Evolutionary conservation across 2,329 filamentous ascomycete species (phyloP), one percentile per base, ranked within the genome.

Genomic region (Ophiostoma triangulosporum): DNA sequence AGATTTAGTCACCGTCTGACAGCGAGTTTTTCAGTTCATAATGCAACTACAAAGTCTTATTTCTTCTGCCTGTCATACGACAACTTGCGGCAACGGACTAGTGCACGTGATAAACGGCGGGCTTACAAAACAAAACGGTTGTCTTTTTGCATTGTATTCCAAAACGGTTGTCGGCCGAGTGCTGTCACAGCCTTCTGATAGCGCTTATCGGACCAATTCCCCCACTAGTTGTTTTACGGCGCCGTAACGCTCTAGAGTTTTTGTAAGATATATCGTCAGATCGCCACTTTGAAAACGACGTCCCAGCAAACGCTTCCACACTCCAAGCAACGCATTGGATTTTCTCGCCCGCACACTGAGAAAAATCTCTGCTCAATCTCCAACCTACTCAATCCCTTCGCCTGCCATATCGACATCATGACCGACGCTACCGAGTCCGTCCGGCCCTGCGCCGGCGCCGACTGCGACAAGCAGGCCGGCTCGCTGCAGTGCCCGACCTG

Each of bases 401-500:
- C 1, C 6, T 29, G 14, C 40, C 24, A 45, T 11, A 12, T 53
- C 62, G 68, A 62, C 64, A 75, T 77, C 64, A 75, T 78, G 70
- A 63, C 72, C 48, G 65, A 70, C 50, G 75, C 77, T 66, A 68
- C 73, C 22, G 63, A 70, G 43, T n/a, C n/a, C n/a, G 80, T 80
- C 70, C 80, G 79, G 65, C 84, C 83, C 69, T 98, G 93, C 66
- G 74, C 84, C 53, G 87, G 93, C 49, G 75, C 75, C 55, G 88
- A 94, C 68, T 98, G 93, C 74, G 75, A 78, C 38, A 95, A 96
- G 59, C 84, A 91, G 59, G 90, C 90, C 54, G 84, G 88, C 57
- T 75, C 83, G 52, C 73, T 98, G 48, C 90, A 97, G 69, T 98
- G 93, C 69, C 93, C 93, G 53, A 97, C 88, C 50, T 98, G 93